A percentile compares a stretch with the other conserved stretches of the same genome.
Conservation (phyloP, 1,139 yeast genomes). For the Kurtzmaniella quercitrusa region DNA sequence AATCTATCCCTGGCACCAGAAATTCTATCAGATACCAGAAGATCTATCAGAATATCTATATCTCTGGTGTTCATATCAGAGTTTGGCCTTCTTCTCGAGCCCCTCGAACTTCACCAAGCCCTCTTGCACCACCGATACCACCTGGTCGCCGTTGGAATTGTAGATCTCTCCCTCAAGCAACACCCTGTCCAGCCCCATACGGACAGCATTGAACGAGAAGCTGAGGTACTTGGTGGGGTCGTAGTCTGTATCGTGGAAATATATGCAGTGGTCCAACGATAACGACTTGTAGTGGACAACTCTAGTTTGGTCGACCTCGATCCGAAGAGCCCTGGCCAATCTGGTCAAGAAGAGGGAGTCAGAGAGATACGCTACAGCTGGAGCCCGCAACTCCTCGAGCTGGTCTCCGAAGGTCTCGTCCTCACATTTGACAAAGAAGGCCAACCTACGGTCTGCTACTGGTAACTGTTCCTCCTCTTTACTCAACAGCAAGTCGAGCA, state of each 20-base stretch:
- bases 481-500: conserved; percentile 23
- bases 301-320: conserved; percentile 19
- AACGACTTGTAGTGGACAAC: conserved; percentile 41
- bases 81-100: conserved; percentile 13
- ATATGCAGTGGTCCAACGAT: conserved; percentile 64
- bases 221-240: conserved; percentile 53
- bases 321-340: conserved; percentile 24
- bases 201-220: conserved; percentile 46
- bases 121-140: conserved; percentile 67
- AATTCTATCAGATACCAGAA: no score
- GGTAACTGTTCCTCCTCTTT: conserved; percentile 21
- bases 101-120: conserved; percentile 41
- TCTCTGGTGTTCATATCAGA: conserved; percentile 6
- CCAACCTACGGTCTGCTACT: conserved; percentile 33
- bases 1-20: no score
- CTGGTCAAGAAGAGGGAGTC: conserved; percentile 57
- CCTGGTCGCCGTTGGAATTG: conserved; percentile 45
- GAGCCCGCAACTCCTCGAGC: conserved; percentile 39
- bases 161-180: conserved; percentile 59
- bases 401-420: conserved; percentile 14
- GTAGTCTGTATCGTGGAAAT: conserved; percentile 58
- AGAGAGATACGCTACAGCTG: conserved; percentile 58
- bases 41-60: no score
- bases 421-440: conserved; percentile 43
- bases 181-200: conserved; percentile 52